Evolutionary conservation across 352 stramenopile genomes (phyloP).

Genomic region (Globisporangium recalcitrans): DNA sequence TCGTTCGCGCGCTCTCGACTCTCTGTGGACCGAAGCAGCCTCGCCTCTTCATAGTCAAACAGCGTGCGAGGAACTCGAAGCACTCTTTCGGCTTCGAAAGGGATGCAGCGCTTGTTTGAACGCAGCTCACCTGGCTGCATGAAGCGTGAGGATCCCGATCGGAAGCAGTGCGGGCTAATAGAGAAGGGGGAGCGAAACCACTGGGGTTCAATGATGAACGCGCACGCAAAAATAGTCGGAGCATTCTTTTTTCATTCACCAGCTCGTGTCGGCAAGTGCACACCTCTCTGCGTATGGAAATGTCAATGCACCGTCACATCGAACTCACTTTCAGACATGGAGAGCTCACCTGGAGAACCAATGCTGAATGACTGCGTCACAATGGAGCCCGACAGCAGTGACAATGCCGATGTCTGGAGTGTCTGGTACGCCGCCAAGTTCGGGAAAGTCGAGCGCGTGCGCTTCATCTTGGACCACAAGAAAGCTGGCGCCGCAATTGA

Average conservation of each 20-base stretch:
- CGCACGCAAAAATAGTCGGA: background rate
- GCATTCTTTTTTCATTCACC: background rate
- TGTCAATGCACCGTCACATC: background rate
- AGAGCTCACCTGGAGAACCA: background rate
- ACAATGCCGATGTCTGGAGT: slow-evolving; percentile 43
- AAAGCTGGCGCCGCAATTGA: slow-evolving; percentile 34
- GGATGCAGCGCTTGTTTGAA: background rate
- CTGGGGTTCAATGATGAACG: slow-evolving; percentile 3
- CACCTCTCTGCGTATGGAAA: background rate
- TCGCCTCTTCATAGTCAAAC: slow-evolving; percentile 26
- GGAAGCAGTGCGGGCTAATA: background rate
- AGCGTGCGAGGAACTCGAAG: background rate
- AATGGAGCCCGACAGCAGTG: background rate
- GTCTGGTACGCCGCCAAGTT: slow-evolving; percentile 71
- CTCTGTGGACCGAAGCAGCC: slow-evolving; percentile 53
- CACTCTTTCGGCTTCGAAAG: background rate
- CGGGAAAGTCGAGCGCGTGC: slow-evolving; percentile 46
- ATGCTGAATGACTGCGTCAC: background rate
- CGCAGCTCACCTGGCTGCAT: background rate
- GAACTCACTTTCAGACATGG: background rate
- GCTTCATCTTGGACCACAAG: slow-evolving; percentile 42
- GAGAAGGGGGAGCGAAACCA: slow-evolving; percentile 1
- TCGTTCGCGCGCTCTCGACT: slow-evolving; percentile 62
- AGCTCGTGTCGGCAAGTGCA: too few relatives aligned
- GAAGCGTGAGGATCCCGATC: background rate